Base-by-base conservation (phyloP, 2,329 filamentous ascomycete genomes). In the Fusarium denticulatum region DNA sequence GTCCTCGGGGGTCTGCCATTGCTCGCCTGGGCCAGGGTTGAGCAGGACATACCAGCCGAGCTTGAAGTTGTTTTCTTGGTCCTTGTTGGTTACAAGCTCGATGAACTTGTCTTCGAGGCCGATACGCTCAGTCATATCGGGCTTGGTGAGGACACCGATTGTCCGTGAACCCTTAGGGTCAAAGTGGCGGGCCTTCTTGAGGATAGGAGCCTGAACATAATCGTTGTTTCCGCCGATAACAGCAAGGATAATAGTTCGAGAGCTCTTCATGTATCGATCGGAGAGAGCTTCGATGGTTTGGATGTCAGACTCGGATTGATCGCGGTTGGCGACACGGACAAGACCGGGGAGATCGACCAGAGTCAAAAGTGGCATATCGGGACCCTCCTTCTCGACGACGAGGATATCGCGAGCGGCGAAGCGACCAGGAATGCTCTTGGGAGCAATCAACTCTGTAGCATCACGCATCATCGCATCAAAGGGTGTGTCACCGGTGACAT, bases 261-360 rank as follows among this genome's bases (percentile, higher is more conserved):
- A 81, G 68, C 86, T 86, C 81, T 87, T 87, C 87, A 88, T 88
- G 79, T 89, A 89, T 34, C 83, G 83, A 13, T 88, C 85, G 16
- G 85, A 87, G 5, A 91, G 80, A 0, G 82, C 72, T 36, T 87
- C 85, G 55, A 90, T 88, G 6, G 87, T 85, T 67, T 84, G 81
- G 61, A 88, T 87, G 47, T 90, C 88, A 28, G 84, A 81, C 36
- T 85, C 82, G 3, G 86, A 88, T 76, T 90, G 87, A 60, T 87
- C 84, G 36, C 84, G 82, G 69, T 87, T 89, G 72, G 85, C 85
- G 14, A 88, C 86, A 37, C 85, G 83, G 34, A 90, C 87, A 4
- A 91, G 80, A 4, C 90, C 89, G 0, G 89, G 90, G 39, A 92
- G 82, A 78, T 92, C 90, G 13, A 91, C 88, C 3, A 91, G 83